Evolutionary conservation across 2,329 filamentous ascomycete genomes (phyloP), one percentile per base, ranked within the genome.

Genomic region (Talaromyces sp.): DNA sequence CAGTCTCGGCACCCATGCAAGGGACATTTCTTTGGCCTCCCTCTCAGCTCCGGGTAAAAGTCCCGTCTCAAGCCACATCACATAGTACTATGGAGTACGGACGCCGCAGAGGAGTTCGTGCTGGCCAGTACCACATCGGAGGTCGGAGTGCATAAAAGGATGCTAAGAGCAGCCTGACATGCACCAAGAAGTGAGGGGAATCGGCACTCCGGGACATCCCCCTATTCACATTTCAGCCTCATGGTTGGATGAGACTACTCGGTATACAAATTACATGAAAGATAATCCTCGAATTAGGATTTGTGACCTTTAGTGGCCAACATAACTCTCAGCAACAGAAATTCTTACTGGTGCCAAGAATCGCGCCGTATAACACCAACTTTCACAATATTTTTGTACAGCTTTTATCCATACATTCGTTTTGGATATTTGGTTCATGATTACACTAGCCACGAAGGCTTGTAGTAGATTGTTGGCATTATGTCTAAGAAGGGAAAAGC

Each of bases 1-100:
- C 50, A 8, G 16, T 22, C 31, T 8, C 19, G 6, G n/a, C n/a
- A 56, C 11, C 52, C 22, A 39, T 50, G 59, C 43, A 61, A 61
- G 59, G 59, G 59, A 41, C 57, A 43, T 47, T n/a, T 37, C 52
- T 56, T 27, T 37, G 50, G 50, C 50, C 13, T 19, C 5, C 50
- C n/a, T 45, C 39, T 33, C 14, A 41, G 41, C 41, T 19, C 10
- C 24, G 39, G 57, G 39, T 33, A 47, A 50, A 39, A 47, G 13
- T 39, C 3, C 59, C 45, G 59, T 45, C 8, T 22, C 59, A 47
- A 50, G 59, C 59, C 59, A 61, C 59, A 61, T n/a, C 31, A 11
- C 14, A 50, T 22, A 60, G 57, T 11, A 56, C 52, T 6, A 56
- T 56, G 22, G 22, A 56, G 9, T 35, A 22, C 3, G 8, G 3